Evolutionary conservation across 2,329 filamentous ascomycete species (phyloP), one percentile per base, ranked within the genome.

Genomic region (Emergomyces orientalis): DNA sequence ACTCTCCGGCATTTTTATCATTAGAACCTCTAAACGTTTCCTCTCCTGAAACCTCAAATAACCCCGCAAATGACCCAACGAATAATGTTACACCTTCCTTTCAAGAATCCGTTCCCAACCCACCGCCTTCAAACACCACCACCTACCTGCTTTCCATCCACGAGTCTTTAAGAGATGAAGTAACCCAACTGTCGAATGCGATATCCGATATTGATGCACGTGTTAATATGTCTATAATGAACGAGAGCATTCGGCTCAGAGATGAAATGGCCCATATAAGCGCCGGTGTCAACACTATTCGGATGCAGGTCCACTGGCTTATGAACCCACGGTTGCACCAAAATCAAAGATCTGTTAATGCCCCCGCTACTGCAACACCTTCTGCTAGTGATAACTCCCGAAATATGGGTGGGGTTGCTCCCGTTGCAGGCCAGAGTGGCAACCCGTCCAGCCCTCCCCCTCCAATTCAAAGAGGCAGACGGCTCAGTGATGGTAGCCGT

Each of bases 251-350:
- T 39, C 82, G 84, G 3, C 78, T 82, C 59, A 84, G 85, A 64
- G 84, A 86, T 67, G 84, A 87, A 64, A 81, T 86, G 74, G 78
- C 84, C 13, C 84, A 85, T 68, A 81, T 82, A 8, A 85, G 82
- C 64, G 83, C 84, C 2, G 84, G 83, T 47, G 78, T 87, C 54
- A 82, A 80, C 66, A 81, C 78, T 19, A 79, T 86, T 65, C 79
- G 82, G 61, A 80, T 85, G 75, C 84, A 87, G 68, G 76, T 87
- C 27, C 83, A 86, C 60, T 86, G 84, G 84, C 77, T 86, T 14
- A 81, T 85, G 69, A 83, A 82, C 64, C 79, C 82, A 1, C 80
- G 82, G 22, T 71, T 85, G 64, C 81, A 84, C 63, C 73, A 78
- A 27, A 71, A 69, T 1, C 69, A 75, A 51, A 68, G 73, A 25